Conservation (phyloP, 225 moss, liverwort and hornwort species). For the Straminergon stramineum region DNA sequence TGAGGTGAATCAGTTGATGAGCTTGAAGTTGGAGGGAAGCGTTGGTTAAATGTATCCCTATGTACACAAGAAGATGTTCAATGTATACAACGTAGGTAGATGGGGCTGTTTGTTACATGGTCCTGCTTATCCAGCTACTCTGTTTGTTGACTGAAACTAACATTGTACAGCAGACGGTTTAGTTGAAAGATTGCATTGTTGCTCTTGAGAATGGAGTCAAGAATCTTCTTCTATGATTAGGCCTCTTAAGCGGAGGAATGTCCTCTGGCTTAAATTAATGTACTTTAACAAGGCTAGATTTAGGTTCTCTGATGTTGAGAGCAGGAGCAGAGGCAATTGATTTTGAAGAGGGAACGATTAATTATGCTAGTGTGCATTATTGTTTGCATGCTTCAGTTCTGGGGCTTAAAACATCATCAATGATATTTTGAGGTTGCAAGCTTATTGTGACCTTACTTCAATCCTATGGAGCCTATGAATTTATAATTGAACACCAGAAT, state of each 20-base stretch:
- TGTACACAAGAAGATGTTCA: background rate
- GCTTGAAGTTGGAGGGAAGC: slow-evolving; percentile 95
- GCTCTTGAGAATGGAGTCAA: background rate
- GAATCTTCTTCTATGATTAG: background rate
- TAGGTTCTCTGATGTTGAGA: background rate
- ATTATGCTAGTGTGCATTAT: background rate
- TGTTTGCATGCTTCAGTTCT: background rate
- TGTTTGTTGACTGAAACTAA: background rate
- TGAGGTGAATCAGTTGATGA: slow-evolving; percentile 97
- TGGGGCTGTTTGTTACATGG: background rate
- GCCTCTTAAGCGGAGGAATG: background rate
- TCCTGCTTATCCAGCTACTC: background rate
- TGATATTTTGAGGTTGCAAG: background rate
- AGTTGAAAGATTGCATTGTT: slow-evolving; percentile 7
- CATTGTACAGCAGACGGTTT: background rate
- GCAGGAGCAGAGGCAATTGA: background rate
- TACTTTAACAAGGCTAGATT: slow-evolving; percentile 2
- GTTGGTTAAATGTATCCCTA: slow-evolving; percentile 36
- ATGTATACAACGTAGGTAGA: slow-evolving; percentile 18
- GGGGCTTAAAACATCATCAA: background rate
- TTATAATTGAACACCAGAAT: no score
- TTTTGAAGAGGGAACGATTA: background rate
- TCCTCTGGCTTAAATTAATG: background rate
- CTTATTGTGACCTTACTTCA: background rate
- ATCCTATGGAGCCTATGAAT: background rate